These are phyloP conservation scores for Asterionellopsis glacialis DNA, from an alignment of 108 stramenopile genomes.

Conservation along the genomic window DNA sequence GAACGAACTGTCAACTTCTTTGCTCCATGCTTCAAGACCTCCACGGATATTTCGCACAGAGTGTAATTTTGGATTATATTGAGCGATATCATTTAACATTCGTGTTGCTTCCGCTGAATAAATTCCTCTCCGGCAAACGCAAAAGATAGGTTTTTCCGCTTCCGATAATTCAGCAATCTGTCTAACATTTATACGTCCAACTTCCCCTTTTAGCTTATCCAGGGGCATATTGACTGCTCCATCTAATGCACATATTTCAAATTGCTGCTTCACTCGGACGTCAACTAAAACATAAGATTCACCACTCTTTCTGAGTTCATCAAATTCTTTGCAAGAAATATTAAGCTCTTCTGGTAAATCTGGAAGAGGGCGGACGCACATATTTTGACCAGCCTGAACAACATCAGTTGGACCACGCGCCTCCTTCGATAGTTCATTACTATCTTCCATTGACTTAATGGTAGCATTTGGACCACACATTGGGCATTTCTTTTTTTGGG, in stretches of 20 bases:
- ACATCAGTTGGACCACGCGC: constrained; percentile 51
- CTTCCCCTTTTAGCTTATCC: constrained; percentile 27
- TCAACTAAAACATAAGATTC: constrained; percentile 69
- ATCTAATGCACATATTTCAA: constrained; percentile 63
- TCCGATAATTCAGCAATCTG: constrained; percentile 13
- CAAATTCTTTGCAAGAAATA: constrained; percentile 51
- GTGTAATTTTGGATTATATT: constrained; percentile 27
- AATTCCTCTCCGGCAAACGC: constrained; percentile 74
- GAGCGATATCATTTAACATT: constrained; percentile 31
- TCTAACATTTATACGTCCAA: constrained; percentile 27
- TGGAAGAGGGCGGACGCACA: constrained; percentile 4
- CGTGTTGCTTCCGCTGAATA: constrained; percentile 63
- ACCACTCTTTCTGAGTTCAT: constrained; percentile 19
- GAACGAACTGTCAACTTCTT: constrained; percentile 62
- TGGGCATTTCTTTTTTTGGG: constrained; percentile 44
- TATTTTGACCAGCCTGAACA: constrained; percentile 1
- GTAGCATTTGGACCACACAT: constrained; percentile 62
- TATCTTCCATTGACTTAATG: constrained; percentile 65
- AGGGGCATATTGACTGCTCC: constrained; percentile 74
- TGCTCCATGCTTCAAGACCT: constrained; percentile 67
- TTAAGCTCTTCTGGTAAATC: constrained; percentile 12
- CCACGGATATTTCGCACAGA: constrained; percentile 67
- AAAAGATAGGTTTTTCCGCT: constrained; percentile 59
- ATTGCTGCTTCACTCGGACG: constrained; percentile 70
- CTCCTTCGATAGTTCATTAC: constrained; percentile 32